Base-by-base conservation (phyloP, 2,329 filamentous ascomycete species). In the Pyricularia pennisetigena region DNA sequence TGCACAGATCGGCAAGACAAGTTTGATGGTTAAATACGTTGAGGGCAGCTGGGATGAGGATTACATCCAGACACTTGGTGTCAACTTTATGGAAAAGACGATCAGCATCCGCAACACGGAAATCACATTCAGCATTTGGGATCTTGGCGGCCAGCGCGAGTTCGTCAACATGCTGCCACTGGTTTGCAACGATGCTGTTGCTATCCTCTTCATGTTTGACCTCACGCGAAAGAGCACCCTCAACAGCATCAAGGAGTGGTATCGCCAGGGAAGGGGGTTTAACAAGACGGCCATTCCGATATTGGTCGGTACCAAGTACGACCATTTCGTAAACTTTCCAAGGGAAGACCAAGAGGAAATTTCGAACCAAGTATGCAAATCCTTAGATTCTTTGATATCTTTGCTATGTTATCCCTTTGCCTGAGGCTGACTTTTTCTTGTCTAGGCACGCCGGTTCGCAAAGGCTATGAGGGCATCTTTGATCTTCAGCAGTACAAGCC, bases 31-130 rank as follows among this genome's bases (percentile, higher is more conserved):
- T 76, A 99, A 99, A 79, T 99, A 99, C 76, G 95, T 99, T 68
- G 95, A 99, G 81, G 95, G 95, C 70, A 97, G 94, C 80, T 99
- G 95, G 93, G 95, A 99, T 79, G 95, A 99, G 81, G 95, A 99
- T 78, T 99, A 99, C 79, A 99, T 99, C 75, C 95, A 99, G 81
- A 99, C 95, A 26, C 82, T 99, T 63, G 95, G 95, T 73, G 95
- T 99, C 80, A 99, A 99, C 80, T 99, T 99, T 80, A 99, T 99
- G 95, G 95, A 99, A 79, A 99, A 99, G 85, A 99, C 95, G 49
- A 99, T 99, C 77, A 97, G 93, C 71, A 99, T 99, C 79, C 91
- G 95, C 71, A 99, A 99, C 80, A 99, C 95, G 20, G 95, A 99
- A 80, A 99, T 99, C 79, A 99, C 95, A 62, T 99, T 99, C 81